Percentiles rank a stretch among this genome's conserved stretches.
Evolutionary conservation across 2,329 filamentous ascomycete genomes (phyloP).

Genomic region (Neofusicoccum cordaticola): DNA sequence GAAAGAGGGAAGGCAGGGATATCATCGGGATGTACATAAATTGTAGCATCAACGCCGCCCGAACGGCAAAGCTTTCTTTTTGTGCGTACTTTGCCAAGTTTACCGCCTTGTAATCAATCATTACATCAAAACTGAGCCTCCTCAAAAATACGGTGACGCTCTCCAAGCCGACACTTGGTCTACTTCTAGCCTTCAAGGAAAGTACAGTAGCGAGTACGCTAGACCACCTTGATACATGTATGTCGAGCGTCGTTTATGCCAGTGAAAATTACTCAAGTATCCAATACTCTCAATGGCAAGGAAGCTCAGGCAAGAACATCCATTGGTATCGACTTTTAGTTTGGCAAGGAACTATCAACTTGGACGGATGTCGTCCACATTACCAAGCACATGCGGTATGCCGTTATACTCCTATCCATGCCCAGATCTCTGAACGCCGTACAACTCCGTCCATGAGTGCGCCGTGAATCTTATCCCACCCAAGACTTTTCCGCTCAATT

Average conservation of each 20-base stretch:
- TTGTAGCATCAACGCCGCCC: constrained; percentile 14
- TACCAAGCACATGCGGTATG: not conserved
- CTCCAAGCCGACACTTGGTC: no score
- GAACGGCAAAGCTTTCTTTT: constrained; percentile 4
- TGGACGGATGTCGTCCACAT: not conserved
- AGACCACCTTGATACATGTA: no score
- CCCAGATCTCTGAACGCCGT: constrained; percentile 2
- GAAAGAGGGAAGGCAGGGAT: not conserved
- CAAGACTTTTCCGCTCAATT: not conserved
- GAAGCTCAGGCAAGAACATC: not conserved
- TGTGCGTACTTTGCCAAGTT: not conserved
- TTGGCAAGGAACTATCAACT: not conserved
- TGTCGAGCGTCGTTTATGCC: no score
- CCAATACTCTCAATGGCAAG: no score
- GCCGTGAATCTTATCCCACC: not conserved
- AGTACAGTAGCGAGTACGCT: no score
- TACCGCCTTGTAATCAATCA: not conserved
- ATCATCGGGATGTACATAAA: constrained; percentile 16
- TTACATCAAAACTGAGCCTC: no score
- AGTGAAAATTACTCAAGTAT: not conserved
- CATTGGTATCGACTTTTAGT: not conserved
- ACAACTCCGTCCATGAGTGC: not conserved
- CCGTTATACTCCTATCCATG: constrained; percentile 6
- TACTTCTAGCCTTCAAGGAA: no score
- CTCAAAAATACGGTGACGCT: no score